Percentiles rank a stretch among this genome's conserved stretches.
phyloP scores from a whole-genome alignment of 441 rosid species.

The Eruca vesicaria region DNA sequence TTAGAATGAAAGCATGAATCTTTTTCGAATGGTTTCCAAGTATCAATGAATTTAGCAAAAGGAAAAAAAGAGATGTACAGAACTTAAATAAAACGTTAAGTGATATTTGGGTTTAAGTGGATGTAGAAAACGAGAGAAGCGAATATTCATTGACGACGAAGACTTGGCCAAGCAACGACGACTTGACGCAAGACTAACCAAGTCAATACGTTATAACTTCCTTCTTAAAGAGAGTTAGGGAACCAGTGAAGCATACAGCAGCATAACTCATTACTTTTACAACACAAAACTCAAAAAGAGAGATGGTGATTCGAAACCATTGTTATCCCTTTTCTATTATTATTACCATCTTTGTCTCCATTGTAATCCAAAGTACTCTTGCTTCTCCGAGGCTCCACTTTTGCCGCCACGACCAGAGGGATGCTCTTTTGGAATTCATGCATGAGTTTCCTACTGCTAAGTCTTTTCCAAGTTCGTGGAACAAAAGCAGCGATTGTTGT shows the following conservation, averaged over 20 bases:
- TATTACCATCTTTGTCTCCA: not conserved
- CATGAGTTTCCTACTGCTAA: not conserved
- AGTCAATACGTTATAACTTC: not conserved
- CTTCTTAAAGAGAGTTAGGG: not conserved
- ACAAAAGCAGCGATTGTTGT: constrained; percentile 28
- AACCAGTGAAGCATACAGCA: no score
- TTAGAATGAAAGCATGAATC: not conserved
- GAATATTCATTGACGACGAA: not conserved
- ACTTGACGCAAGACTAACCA: not conserved
- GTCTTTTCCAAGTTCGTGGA: constrained; percentile 4
- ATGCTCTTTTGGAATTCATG: not conserved
- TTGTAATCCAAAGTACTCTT: not conserved
- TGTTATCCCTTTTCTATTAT: not conserved
- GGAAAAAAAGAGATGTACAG: not conserved
- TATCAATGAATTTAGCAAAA: no score
- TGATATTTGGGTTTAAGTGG: not conserved
- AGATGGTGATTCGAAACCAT: not conserved
- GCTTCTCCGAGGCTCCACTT: not conserved
- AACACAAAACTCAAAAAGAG: not conserved
- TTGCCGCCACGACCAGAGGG: not conserved
- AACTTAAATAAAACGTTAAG: not conserved
- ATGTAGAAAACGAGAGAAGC: not conserved
- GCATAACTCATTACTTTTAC: not conserved
- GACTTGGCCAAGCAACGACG: not conserved
- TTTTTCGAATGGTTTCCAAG: no score